These are phyloP conservation scores for Barnettozyma siamensis DNA, from an alignment of 805 yeast genomes.

Conservation along the genomic window DNA sequence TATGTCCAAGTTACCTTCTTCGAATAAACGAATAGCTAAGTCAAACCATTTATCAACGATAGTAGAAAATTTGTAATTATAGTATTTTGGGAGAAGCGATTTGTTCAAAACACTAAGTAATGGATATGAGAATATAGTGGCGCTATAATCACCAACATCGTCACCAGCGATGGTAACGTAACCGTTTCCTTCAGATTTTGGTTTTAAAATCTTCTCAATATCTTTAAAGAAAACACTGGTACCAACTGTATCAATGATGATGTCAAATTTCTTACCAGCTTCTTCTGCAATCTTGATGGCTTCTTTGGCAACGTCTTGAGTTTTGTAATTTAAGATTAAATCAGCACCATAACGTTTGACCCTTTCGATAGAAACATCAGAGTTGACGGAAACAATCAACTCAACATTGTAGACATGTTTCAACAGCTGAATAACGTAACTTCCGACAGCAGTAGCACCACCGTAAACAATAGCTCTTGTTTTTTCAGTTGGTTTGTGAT, in stretches of 20 bases:
- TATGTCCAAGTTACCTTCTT: constrained; percentile 36
- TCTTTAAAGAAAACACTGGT: constrained; percentile 42
- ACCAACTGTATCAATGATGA: constrained; percentile 64
- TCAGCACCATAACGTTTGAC: constrained; percentile 53
- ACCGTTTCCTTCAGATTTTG: constrained; percentile 39
- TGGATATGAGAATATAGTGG: constrained; percentile 1
- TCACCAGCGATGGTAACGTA: constrained; percentile 59
- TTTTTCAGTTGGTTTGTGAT: constrained; percentile 33
- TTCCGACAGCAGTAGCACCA: constrained; percentile 68
- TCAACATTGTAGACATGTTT: constrained; percentile 41
- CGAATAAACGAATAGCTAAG: constrained; percentile 31
- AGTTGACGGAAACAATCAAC: constrained; percentile 53
- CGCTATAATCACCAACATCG: constrained; percentile 26
- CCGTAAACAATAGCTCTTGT: constrained; percentile 61
- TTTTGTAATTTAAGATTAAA: constrained; percentile 50
- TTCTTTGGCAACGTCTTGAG: constrained; percentile 33
- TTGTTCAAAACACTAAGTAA: constrained; percentile 10
- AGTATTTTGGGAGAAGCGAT: constrained; percentile 14
- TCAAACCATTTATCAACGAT: constrained; percentile 24
- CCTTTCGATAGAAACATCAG: constrained; percentile 39
- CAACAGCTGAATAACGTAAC: constrained; percentile 49
- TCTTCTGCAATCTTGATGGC: constrained; percentile 26
- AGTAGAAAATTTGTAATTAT: constrained; percentile 24
- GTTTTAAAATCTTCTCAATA: constrained; percentile 39
- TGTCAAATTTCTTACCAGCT: constrained; percentile 46